phyloP scores from a whole-genome alignment of 2,329 filamentous ascomycete genomes.

The Pseudogymnoascus sp. region DNA sequence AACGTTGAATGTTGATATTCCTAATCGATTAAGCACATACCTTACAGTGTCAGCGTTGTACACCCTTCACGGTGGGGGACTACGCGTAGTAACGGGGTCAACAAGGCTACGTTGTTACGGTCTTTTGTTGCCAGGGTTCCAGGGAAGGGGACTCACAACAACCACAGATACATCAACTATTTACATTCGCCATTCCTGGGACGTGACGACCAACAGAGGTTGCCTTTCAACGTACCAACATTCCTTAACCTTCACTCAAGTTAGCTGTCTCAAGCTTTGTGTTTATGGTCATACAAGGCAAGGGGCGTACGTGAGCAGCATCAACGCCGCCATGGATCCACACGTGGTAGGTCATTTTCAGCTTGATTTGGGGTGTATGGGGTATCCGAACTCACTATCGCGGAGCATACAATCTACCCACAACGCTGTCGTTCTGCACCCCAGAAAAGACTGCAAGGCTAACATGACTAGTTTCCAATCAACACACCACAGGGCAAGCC shows the following conservation, averaged over 20 bases:
- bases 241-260: neutral
- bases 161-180: neutral
- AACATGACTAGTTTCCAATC: neutral
- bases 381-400: neutral
- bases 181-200: neutral
- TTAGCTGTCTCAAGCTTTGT: neutral
- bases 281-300: neutral
- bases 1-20: neutral
- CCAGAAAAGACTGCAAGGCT: neutral
- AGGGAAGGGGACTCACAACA: slow-evolving; percentile 34
- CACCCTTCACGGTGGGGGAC: neutral
- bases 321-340: neutral
- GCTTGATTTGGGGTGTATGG: neutral
- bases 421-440: neutral
- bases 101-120: slow-evolving; percentile 33
- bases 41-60: neutral
- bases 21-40: neutral
- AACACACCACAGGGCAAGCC: neutral
- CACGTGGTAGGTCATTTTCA: neutral
- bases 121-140: slow-evolving; percentile 23
- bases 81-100: slow-evolving; percentile 3
- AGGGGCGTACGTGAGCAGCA: neutral
- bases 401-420: neutral
- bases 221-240: neutral
- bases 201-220: neutral